phyloP scores from a whole-genome alignment of 1,284 basidiomycete genomes.

The Leccinum pseudoinsigne region DNA sequence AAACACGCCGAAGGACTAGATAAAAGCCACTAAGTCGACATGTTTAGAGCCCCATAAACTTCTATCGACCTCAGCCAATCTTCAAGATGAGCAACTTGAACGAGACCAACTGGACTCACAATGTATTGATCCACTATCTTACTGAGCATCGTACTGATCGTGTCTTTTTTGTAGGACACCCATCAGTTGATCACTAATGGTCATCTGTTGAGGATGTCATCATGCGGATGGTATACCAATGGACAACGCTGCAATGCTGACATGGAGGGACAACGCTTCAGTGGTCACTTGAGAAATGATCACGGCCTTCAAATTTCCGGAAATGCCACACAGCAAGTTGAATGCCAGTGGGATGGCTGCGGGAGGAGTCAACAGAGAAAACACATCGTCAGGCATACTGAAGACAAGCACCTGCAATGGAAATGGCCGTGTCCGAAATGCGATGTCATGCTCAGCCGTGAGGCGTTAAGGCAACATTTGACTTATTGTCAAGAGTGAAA shows the following conservation, averaged over 20 bases:
- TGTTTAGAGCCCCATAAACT: not conserved
- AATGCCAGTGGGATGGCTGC: too few relatives aligned
- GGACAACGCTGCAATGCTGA: not conserved
- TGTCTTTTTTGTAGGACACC: not conserved
- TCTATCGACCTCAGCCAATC: not conserved
- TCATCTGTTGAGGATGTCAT: not conserved
- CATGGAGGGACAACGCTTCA: too few relatives aligned
- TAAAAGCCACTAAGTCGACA: not conserved
- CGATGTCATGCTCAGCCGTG: too few relatives aligned
- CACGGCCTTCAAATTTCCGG: too few relatives aligned
- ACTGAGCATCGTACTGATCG: not conserved
- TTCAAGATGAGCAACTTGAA: not conserved
- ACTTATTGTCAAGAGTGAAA: too few relatives aligned
- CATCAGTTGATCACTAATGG: rapidly evolving
- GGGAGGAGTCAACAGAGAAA: rapidly evolving
- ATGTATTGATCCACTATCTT: not conserved
- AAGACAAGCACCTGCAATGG: too few relatives aligned
- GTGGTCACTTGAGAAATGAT: not conserved
- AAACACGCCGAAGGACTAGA: not conserved
- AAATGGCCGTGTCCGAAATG: too few relatives aligned
- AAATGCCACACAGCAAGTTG: too few relatives aligned
- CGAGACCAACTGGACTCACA: too few relatives aligned
- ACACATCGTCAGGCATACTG: too few relatives aligned
- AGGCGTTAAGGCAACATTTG: too few relatives aligned
- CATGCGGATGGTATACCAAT: not conserved